Evolutionary conservation across 345 rosid genomes (phyloP), one percentile per base, ranked within the genome.

Genomic region (Melaleuca alternifolia): DNA sequence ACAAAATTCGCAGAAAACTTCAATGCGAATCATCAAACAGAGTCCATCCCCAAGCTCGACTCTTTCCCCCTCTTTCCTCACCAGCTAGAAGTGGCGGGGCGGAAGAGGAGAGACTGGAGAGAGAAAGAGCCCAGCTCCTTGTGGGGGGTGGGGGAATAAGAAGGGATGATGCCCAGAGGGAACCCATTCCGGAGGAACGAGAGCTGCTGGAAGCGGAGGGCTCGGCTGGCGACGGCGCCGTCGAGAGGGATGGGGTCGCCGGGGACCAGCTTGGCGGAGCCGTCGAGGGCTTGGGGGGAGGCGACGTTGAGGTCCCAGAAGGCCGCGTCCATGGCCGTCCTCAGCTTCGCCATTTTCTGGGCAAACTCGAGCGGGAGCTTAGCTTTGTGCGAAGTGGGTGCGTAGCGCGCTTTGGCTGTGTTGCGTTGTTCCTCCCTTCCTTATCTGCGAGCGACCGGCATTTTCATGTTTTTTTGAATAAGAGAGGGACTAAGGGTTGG

Each of bases 151-250:
- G 95, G 94, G 87, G 94, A 79, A 20, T 91, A 89, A 48, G 98
- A 91, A 46, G 99, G 99, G 50, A 97, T 91, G 88, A 95, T 88
- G 59, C 98, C 98, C 12, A 97, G 88, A 84, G 98, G 99, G 85
- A 97, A 92, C 16, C 97, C 99, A 84, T 90, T 89, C 13, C 92
- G 87, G 41, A 95, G 86, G 13, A 95, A n/a, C 59, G 98, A 93
- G 86, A 97, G 95, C 87, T 97, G 99, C 84, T 97, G 99, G 91
- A 95, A 91, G 85, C 99, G 91, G 88, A 95, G 96, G 83, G 91
- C 93, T 41, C 93, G 91, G 91, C 97, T 91, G 84, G 97, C 94
- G 85, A 95, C 90, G 75, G 94, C 86, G 41, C 89, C 96, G 91
- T 95, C 98, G 14, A 92, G 79, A 2, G 97, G 98, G 59, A 93